phyloP scores from a whole-genome alignment of 176 grass and related monocot genomes.

The Saccharum spontaneum region DNA sequence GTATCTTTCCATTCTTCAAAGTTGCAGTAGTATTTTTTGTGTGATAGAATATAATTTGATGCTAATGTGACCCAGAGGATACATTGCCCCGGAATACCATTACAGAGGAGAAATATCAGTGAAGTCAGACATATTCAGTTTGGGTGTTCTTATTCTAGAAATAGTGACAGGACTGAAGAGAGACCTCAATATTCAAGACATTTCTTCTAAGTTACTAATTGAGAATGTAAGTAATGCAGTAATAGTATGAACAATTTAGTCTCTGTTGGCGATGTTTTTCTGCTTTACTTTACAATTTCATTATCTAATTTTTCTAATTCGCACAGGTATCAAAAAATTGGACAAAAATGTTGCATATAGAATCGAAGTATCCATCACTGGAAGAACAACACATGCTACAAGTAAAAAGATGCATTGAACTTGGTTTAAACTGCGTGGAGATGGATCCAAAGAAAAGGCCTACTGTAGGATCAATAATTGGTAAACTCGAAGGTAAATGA shows the following conservation, averaged over 20 bases:
- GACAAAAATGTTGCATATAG: background rate
- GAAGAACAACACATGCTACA: background rate
- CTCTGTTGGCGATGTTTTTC: background rate
- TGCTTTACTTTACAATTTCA: background rate
- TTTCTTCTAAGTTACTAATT: conserved; percentile 25
- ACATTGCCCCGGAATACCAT: conserved; percentile 36
- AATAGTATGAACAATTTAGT: background rate
- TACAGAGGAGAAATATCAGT: conserved; percentile 38
- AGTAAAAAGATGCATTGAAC: conserved; percentile 29
- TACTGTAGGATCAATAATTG: background rate
- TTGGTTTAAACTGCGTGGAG: conserved; percentile 27
- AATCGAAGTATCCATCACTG: conserved; percentile 16
- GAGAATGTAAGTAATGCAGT: conserved; percentile 9
- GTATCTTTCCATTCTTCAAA: background rate
- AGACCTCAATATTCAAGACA: conserved; percentile 4
- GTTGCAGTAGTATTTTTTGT: background rate
- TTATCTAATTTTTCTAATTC: background rate
- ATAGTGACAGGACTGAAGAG: conserved; percentile 28
- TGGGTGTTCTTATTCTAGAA: conserved; percentile 33
- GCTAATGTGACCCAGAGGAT: conserved; percentile 21
- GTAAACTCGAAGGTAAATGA: background rate
- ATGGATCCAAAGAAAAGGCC: conserved; percentile 5
- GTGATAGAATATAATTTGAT: background rate
- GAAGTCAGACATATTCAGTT: conserved; percentile 43
- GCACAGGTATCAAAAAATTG: background rate